Evolutionary conservation across 148 eudicot species (phyloP).

Genomic region (Diospyros lotus): DNA sequence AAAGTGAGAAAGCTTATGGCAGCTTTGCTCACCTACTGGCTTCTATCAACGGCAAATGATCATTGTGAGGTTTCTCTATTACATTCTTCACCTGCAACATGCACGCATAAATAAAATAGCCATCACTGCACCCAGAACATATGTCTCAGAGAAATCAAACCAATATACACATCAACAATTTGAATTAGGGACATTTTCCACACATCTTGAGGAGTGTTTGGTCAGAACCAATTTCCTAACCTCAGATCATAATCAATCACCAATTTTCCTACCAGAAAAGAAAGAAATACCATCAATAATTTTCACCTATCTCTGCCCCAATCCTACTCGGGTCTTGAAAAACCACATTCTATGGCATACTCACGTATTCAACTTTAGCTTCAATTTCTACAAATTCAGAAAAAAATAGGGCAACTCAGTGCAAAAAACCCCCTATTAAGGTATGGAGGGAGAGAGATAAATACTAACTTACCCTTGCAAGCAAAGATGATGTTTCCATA

Average conservation of each 20-base stretch:
- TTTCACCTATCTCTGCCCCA: no score
- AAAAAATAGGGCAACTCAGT: background rate
- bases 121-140: background rate
- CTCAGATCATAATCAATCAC: background rate
- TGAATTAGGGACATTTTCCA: background rate
- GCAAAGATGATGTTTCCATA: no score
- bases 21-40: conserved; percentile 75
- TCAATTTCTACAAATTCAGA: background rate
- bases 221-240: no score
- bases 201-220: background rate
- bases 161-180: background rate
- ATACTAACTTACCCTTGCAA: no score
- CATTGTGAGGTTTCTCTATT: conserved; percentile 91
- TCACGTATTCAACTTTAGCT: background rate
- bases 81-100: conserved; percentile 79
- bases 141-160: background rate
- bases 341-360: background rate
- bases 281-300: no score
- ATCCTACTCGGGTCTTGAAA: background rate
- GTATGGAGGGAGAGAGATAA: no score
- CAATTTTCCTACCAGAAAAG: no score
- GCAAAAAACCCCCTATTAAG: no score
- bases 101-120: conserved; percentile 10
- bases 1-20: background rate
- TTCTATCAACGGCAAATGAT: conserved; percentile 87